Evolutionary conservation across 441 rosid species (phyloP), one percentile per base, ranked within the genome.

Genomic region (Euphorbia celastroides): DNA sequence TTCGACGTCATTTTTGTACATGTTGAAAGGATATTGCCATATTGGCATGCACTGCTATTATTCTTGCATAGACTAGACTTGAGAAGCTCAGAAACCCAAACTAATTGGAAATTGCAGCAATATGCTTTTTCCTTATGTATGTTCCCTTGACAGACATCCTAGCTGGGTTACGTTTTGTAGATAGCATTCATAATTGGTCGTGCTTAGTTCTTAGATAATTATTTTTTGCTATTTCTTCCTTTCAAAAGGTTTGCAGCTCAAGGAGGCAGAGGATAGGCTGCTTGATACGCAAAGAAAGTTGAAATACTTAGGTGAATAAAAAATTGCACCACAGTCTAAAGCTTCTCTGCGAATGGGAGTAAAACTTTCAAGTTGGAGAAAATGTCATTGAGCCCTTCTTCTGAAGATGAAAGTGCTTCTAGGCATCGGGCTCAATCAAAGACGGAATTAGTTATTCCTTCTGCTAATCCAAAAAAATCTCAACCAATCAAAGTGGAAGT

Each of bases 261-360:
- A 48, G 26, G 86, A 84, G 74, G 82, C 90, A 41, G 87, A 88
- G 67, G 79, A 62, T 76, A 87, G 80, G 80, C 68, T 90, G 68
- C 74, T 74, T 60, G 87, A 79, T 70, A 74, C 97, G 26, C 75
- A 87, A 70, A 62, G 80, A 27, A 80, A 81, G 74, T 74, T 93
- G 78, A 84, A 84, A 69, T 81, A 85, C 60, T 65, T 86, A 52
- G 87, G 90, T 66, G 79, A 61, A 11, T 71, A 57, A 52, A 66
- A 72, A 48, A 76, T 68, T 60, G 75, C 50, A 32, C 67, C 57
- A 56, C 60, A 75, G 1, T 64, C 81, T 57, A 76, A 62, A 63
- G 60, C 75, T 68, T 65, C 69, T 60, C 27, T 32, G 2, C 70
- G 67, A 44, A 74, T 71, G 85, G 75, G 46, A 50, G 65, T 65